These are phyloP conservation scores for Phaffomyces antillensis DNA, from an alignment of 805 yeast species.

Conservation along the genomic window DNA sequence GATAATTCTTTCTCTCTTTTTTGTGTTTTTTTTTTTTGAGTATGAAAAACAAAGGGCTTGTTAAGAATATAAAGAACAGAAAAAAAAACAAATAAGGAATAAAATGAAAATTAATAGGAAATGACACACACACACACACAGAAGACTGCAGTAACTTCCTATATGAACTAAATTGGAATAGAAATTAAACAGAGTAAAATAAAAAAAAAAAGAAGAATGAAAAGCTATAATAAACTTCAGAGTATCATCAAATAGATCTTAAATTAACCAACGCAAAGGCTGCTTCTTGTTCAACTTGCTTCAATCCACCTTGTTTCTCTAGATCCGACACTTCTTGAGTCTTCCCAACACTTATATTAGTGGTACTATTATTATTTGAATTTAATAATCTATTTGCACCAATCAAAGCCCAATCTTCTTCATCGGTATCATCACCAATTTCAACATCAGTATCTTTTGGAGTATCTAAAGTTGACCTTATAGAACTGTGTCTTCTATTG, in stretches of 20 bases:
- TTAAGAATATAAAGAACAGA: not conserved
- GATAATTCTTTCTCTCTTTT: not conserved
- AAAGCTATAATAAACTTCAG: not conserved
- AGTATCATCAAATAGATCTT: constrained; percentile 22
- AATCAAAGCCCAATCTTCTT: constrained; percentile 92
- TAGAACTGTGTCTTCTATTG: constrained; percentile 22
- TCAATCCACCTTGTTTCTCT: constrained; percentile 8
- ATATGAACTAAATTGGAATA: not conserved
- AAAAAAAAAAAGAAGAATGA: too few relatives aligned
- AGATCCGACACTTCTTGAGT: constrained; percentile 2
- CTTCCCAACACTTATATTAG: constrained; percentile 6
- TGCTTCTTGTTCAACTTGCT: constrained; percentile 43
- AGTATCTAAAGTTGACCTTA: constrained; percentile 34
- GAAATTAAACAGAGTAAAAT: too few relatives aligned
- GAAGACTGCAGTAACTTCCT: not conserved
- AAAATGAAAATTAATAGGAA: not conserved
- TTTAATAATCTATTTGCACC: constrained; percentile 67
- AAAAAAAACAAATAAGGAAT: too few relatives aligned
- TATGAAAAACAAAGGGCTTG: not conserved
- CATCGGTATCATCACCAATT: constrained; percentile 65
- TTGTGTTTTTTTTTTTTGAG: not conserved
- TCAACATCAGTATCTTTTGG: constrained; percentile 19
- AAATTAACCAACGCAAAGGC: constrained; percentile 61
- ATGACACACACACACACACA: not conserved
- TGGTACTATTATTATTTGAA: constrained; percentile 11